Evolutionary conservation across 371 early-diverging fungal species (phyloP).

Genomic region (Phascolomyces articulosus): DNA sequence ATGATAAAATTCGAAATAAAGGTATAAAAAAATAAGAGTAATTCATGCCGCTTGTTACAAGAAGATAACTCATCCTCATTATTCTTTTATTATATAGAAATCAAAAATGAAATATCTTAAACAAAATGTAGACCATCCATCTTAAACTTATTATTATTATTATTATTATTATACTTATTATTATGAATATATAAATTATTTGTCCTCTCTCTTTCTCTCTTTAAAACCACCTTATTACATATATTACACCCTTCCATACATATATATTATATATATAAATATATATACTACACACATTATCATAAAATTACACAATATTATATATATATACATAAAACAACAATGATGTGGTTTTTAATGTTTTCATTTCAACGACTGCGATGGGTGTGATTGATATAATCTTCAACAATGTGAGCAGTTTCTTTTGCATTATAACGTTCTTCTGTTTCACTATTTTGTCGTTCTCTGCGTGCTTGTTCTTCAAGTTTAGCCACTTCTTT

Average conservation of each 20-base stretch:
- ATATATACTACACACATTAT: too few relatives aligned
- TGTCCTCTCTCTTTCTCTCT: too few relatives aligned
- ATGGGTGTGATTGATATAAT: conserved; percentile 9
- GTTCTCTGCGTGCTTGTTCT: conserved; percentile 12
- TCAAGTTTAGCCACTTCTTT: conserved; percentile 12
- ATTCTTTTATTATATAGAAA: background rate
- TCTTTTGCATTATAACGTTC: conserved; percentile 13
- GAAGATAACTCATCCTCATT: background rate
- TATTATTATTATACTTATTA: too few relatives aligned
- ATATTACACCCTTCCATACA: too few relatives aligned
- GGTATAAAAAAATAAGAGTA: background rate
- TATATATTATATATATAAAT: too few relatives aligned
- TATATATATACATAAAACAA: too few relatives aligned
- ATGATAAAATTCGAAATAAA: conserved; percentile 4
- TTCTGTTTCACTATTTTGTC: background rate
- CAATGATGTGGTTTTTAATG: too few relatives aligned
- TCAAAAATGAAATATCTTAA: background rate
- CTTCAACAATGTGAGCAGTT: conserved; percentile 15
- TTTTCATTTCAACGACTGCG: background rate
- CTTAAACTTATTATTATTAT: conserved; percentile 1
- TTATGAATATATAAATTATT: too few relatives aligned
- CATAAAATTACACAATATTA: too few relatives aligned
- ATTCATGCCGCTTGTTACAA: background rate
- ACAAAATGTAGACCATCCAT: background rate
- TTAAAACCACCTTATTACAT: too few relatives aligned